These are phyloP conservation scores for Pleurotus sapidus DNA, from an alignment of 768 basidiomycete genomes.

Conservation along the genomic window DNA sequence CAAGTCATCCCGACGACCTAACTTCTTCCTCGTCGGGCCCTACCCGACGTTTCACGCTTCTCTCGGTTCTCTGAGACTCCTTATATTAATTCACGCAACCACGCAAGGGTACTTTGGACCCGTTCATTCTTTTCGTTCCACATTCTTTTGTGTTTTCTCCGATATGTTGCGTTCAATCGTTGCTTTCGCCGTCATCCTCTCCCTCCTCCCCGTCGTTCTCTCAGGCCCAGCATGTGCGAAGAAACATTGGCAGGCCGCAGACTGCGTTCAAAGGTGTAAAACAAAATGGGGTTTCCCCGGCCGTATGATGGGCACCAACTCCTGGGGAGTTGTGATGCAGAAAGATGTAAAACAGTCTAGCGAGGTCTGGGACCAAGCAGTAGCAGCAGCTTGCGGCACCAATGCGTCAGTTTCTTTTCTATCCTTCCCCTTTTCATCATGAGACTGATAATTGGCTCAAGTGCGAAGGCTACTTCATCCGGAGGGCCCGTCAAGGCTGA, in stretches of 20 bases:
- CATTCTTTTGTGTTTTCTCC: conserved; percentile 14
- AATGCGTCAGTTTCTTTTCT: conserved; percentile 11
- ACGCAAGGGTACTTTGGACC: conserved; percentile 17
- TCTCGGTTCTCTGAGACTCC: conserved; percentile 12
- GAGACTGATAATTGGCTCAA: not conserved
- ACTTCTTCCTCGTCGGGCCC: not conserved
- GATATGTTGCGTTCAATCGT: conserved; percentile 23
- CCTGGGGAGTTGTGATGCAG: conserved; percentile 52
- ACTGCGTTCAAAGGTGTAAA: conserved; percentile 38
- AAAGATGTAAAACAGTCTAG: conserved; percentile 22
- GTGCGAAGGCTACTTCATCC: not conserved
- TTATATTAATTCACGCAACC: not conserved
- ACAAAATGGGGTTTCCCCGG: conserved; percentile 47
- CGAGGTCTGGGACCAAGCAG: conserved; percentile 29
- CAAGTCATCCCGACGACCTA: not conserved
- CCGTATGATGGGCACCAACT: conserved; percentile 47
- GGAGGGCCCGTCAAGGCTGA: conserved; percentile 6
- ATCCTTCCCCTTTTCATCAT: not conserved
- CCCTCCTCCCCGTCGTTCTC: conserved; percentile 32
- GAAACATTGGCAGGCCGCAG: conserved; percentile 28
- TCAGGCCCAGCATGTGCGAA: conserved; percentile 46
- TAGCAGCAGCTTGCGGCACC: conserved; percentile 43
- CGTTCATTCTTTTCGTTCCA: conserved; percentile 20
- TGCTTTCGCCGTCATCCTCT: conserved; percentile 30
- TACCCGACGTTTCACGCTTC: not conserved